A percentile compares a stretch with the other conserved stretches of the same genome.
These are phyloP conservation scores for Amanita rimosa DNA, from an alignment of 768 basidiomycete genomes.

Conservation along the genomic window DNA sequence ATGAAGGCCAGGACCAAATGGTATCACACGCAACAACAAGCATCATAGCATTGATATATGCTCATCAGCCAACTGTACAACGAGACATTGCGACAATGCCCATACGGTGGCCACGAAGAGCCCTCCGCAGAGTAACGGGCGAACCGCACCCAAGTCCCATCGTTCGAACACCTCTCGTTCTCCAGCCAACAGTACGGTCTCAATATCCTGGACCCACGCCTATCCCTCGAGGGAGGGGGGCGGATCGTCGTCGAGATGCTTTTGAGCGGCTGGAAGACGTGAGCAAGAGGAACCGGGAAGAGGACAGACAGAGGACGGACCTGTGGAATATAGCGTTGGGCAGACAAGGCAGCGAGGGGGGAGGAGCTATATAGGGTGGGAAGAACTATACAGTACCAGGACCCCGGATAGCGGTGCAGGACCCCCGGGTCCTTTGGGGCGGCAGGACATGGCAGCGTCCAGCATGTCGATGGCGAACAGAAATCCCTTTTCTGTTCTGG, in stretches of 20 bases:
- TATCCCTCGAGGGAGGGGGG: conserved; percentile 61
- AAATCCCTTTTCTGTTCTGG: conserved; percentile 80
- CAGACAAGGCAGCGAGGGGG: background rate
- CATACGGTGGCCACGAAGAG: conserved; percentile 61
- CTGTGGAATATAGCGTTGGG: conserved; percentile 56
- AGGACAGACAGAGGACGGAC: conserved; percentile 23
- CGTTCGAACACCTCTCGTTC: conserved; percentile 32
- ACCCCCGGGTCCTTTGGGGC: background rate
- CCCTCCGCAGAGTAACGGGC: conserved; percentile 26
- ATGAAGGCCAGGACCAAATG: conserved; percentile 11
- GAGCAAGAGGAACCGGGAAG: conserved; percentile 8
- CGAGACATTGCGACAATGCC: conserved; percentile 81
- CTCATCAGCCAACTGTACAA: conserved; percentile 45
- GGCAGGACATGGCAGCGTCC: conserved; percentile 20
- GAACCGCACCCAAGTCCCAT: conserved; percentile 89
- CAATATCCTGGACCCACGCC: conserved; percentile 75
- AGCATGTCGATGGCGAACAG: conserved; percentile 83
- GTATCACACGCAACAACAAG: conserved; percentile 6
- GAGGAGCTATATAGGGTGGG: conserved; percentile 3
- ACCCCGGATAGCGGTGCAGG: conserved; percentile 25
- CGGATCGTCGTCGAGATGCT: conserved; percentile 85
- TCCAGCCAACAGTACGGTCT: conserved; percentile 81
- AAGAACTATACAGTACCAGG: conserved; percentile 39
- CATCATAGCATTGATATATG: conserved; percentile 11
- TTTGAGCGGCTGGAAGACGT: conserved; percentile 46